These are phyloP conservation scores for Rhynchosporium secalis DNA, from an alignment of 2,329 filamentous ascomycete genomes.

Conservation along the genomic window DNA sequence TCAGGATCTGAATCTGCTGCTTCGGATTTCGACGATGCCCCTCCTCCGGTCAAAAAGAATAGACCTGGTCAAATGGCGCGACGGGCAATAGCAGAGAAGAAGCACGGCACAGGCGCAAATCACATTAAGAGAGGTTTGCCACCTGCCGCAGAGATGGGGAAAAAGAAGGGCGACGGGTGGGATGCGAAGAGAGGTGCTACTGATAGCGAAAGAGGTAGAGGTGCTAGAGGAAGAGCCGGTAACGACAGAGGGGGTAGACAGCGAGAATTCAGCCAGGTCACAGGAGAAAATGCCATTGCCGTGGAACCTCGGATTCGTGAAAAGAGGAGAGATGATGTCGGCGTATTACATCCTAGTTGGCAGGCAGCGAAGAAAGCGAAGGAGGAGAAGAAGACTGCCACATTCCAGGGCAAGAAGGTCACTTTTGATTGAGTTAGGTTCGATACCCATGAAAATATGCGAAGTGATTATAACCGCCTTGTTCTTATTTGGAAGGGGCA, in stretches of 20 bases:
- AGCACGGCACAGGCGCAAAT: conserved; percentile 66
- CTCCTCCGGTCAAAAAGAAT: conserved; percentile 65
- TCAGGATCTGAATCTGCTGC: conserved; percentile 68
- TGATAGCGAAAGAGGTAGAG: conserved; percentile 15
- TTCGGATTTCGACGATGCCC: conserved; percentile 64
- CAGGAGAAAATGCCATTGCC: conserved; percentile 35
- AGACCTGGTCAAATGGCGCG: conserved; percentile 75
- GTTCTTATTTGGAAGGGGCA: too few species aligned
- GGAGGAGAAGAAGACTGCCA: conserved; percentile 52
- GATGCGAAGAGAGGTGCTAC: conserved; percentile 57
- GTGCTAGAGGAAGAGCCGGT: conserved; percentile 12
- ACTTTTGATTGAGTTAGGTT: conserved; percentile 50
- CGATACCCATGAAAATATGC: conserved; percentile 23
- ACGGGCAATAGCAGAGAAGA: conserved; percentile 78
- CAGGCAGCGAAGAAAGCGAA: conserved; percentile 57
- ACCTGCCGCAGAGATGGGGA: conserved; percentile 29
- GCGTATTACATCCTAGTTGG: conserved; percentile 64
- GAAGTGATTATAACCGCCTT: not conserved
- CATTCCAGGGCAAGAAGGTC: conserved; percentile 59
- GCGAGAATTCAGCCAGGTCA: conserved; percentile 24
- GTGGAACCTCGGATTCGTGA: conserved; percentile 34
- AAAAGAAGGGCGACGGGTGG: conserved; percentile 54
- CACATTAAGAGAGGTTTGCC: conserved; percentile 37
- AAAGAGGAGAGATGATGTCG: conserved; percentile 49
- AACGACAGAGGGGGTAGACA: conserved; percentile 21